These are phyloP conservation scores for Rhodotorula taiwanensis DNA, from an alignment of 768 basidiomycete species.

Conservation along the genomic window DNA sequence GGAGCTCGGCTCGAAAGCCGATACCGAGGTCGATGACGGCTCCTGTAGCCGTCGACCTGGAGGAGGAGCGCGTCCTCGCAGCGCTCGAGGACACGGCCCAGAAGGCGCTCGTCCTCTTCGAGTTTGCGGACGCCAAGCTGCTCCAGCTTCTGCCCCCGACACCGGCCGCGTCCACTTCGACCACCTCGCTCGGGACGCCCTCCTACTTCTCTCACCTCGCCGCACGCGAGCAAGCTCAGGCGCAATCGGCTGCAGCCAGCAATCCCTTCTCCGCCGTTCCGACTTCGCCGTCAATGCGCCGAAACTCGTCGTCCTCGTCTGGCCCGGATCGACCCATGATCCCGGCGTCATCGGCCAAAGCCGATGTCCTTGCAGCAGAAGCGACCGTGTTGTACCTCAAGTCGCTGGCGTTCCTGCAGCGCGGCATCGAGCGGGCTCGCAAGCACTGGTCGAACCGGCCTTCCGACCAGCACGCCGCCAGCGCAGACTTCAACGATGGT, in stretches of 20 bases:
- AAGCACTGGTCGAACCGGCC: constrained; percentile 66
- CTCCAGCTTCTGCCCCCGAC: constrained; percentile 78
- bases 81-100: constrained; percentile 82
- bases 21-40: constrained; percentile 25
- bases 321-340: constrained; percentile 26
- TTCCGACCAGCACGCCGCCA: constrained; percentile 57
- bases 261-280: constrained; percentile 37
- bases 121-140: constrained; percentile 85
- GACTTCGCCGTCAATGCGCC: constrained; percentile 28
- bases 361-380: constrained; percentile 47
- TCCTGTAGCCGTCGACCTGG: constrained; percentile 34
- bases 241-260: constrained; percentile 16
- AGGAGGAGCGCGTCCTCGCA: constrained; percentile 76
- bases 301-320: constrained; percentile 42
- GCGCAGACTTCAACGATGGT: constrained; percentile 58
- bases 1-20: constrained; percentile 36
- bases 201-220: constrained; percentile 33
- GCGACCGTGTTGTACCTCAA: constrained; percentile 85
- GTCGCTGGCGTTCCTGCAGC: constrained; percentile 83
- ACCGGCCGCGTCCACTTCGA: constrained; percentile 45
- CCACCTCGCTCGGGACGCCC: constrained; percentile 28
- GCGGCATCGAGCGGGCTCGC: constrained; percentile 73
- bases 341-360: constrained; percentile 10
- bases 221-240: constrained; percentile 31
- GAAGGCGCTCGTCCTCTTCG: constrained; percentile 87